These are phyloP conservation scores for Haberlea rhodopensis DNA, from an alignment of 257 asterid genomes.

Conservation along the genomic window DNA sequence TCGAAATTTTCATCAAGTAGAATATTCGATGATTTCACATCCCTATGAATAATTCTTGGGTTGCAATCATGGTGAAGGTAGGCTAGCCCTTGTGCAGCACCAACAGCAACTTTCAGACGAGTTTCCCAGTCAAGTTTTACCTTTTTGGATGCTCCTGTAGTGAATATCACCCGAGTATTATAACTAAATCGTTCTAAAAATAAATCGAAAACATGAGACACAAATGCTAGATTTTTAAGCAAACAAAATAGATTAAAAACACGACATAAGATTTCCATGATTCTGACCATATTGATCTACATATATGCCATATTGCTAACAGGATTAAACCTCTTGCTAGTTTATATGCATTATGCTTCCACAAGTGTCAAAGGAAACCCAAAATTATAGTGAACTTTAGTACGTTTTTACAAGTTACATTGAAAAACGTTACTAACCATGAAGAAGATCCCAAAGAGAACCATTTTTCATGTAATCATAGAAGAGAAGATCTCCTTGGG, in stretches of 20 bases:
- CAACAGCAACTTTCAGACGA: slow-evolving; percentile 81
- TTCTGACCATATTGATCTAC: too few relatives aligned
- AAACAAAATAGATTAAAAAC: too few relatives aligned
- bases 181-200: not conserved
- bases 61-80: slow-evolving; percentile 95
- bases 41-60: slow-evolving; percentile 87
- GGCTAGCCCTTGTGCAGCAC: slow-evolving; percentile 96
- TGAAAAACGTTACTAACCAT: slow-evolving; percentile 47
- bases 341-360: too few relatives aligned
- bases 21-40: slow-evolving; percentile 89
- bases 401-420: not conserved
- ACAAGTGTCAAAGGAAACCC: not conserved
- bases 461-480: slow-evolving; percentile 98
- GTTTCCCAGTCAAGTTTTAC: slow-evolving; percentile 97
- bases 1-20: slow-evolving; percentile 80
- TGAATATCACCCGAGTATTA: not conserved
- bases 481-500: slow-evolving; percentile 86
- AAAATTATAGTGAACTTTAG: too few relatives aligned
- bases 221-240: too few relatives aligned
- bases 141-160: slow-evolving; percentile 72
- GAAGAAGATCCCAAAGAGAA: slow-evolving; percentile 99
- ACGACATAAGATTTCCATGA: too few relatives aligned
- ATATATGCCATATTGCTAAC: too few relatives aligned
- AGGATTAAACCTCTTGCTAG: too few relatives aligned
- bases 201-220: not conserved